Evolutionary conservation across 352 stramenopile genomes (phyloP), one percentile per base, ranked within the genome.

Genomic region (Pythium monospermum): DNA sequence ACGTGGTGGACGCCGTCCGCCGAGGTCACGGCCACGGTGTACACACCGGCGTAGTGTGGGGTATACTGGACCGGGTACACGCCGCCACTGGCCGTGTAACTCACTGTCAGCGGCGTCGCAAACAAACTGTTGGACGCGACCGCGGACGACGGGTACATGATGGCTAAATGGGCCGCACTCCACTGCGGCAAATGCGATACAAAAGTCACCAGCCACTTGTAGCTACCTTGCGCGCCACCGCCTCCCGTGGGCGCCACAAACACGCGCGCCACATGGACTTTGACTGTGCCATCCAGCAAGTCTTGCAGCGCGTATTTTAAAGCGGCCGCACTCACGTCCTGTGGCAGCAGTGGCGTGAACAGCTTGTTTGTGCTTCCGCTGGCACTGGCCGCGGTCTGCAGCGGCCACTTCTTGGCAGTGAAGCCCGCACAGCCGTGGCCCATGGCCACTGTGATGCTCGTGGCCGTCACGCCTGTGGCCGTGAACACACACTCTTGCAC

Each of bases 11-110:
- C 40, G 15, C 66, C 75, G 39, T 94, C 83, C 28, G 64, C 66
- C 4, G 79, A 73, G 3, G 70, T 97, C 42, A 98, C 69, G n/a
- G 64, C 78, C 36, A 98, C 64, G 4, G 81, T 78, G 64, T 97
- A 98, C 13, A 57, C 64, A 8, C 96, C 96, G 6, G 78, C 90
- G 37, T 95, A 83, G 53, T 92, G 93, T 6, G 94, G 69, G 5
- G 74, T 98, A 57, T 97, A 99, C 16, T 65, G 59, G 21, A 98
- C 76, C 0, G 89, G 94, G 66, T 99, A 98, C 4, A 89, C 53
- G 0, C 95, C 93, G 36, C 40, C 53, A 0, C 53, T 68, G 7
- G 91, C 76, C 0, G 54, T 50, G 40, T 83, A 84, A 0, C 54
- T 61, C 6, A 94, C 65, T 11, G 31, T 61, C 8, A 94, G 47